These are phyloP conservation scores for Yarrowia sp. DNA, from an alignment of 805 yeast species.

Conservation along the genomic window DNA sequence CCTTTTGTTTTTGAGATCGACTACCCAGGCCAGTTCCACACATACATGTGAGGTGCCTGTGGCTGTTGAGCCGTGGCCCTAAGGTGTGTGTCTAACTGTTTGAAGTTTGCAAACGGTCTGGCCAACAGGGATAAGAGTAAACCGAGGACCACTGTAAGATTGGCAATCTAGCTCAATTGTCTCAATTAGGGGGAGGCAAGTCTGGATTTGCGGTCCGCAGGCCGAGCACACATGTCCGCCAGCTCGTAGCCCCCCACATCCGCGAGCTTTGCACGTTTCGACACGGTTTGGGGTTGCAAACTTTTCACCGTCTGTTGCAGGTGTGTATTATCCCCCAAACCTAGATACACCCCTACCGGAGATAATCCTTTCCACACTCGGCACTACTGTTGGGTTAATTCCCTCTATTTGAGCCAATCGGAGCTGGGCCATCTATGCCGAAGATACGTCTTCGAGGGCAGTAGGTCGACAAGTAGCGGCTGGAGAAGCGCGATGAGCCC, in stretches of 20 bases:
- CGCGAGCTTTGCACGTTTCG: not conserved
- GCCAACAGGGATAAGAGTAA: not conserved
- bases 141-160: not conserved
- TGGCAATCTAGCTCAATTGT: not conserved
- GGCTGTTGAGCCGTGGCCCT: slow-evolving; percentile 16
- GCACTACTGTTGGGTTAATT: slow-evolving; percentile 17
- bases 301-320: slow-evolving; percentile 13
- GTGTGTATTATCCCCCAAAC: not conserved
- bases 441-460: too few relatives aligned
- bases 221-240: too few relatives aligned
- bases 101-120: not conserved
- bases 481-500: too few relatives aligned
- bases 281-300: not conserved
- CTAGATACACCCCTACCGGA: slow-evolving; percentile 13
- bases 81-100: slow-evolving; percentile 3
- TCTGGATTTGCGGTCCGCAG: too few relatives aligned
- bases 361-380: slow-evolving; percentile 22
- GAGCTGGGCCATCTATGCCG: not conserved
- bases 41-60: not conserved
- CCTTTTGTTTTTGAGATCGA: not conserved
- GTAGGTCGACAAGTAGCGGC: too few relatives aligned
- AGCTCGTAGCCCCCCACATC: not conserved
- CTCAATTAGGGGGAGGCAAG: too few relatives aligned
- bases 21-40: not conserved
- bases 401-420: slow-evolving; percentile 26